phyloP scores from a whole-genome alignment of 2,329 filamentous ascomycete genomes.

The Xylariaceae sp. region DNA sequence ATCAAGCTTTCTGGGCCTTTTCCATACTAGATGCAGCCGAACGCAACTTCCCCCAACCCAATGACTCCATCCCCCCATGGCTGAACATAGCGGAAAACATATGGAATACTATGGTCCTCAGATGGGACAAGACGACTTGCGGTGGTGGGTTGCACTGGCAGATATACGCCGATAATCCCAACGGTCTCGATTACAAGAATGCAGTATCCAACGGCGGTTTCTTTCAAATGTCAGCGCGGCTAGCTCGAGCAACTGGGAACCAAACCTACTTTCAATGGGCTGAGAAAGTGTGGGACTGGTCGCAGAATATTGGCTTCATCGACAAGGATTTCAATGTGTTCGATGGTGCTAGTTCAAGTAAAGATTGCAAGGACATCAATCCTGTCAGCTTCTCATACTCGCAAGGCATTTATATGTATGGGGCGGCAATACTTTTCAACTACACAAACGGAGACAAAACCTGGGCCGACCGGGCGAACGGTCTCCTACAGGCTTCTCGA shows the following conservation, averaged over 20 bases:
- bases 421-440: constrained; percentile 69
- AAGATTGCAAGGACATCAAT: constrained; percentile 62
- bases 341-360: constrained; percentile 64
- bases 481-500: constrained; percentile 57
- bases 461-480: constrained; percentile 61
- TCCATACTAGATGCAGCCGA: constrained; percentile 73
- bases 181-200: constrained; percentile 85
- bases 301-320: constrained; percentile 62
- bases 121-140: constrained; percentile 75
- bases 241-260: constrained; percentile 74
- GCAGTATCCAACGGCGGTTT: constrained; percentile 81
- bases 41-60: constrained; percentile 68
- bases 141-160: constrained; percentile 81
- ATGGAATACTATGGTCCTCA: constrained; percentile 71
- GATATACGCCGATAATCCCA: constrained; percentile 75
- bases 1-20: constrained; percentile 77
- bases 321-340: constrained; percentile 61
- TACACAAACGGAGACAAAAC: constrained; percentile 55
- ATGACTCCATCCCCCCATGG: constrained; percentile 65
- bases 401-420: constrained; percentile 70
- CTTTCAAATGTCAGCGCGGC: constrained; percentile 79
- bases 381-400: constrained; percentile 69
- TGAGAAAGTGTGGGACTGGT: constrained; percentile 71
- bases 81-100: constrained; percentile 72
- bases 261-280: constrained; percentile 72